Evolutionary conservation across 2,329 filamentous ascomycete species (phyloP).

Genomic region (Emydomyces testavorans): DNA sequence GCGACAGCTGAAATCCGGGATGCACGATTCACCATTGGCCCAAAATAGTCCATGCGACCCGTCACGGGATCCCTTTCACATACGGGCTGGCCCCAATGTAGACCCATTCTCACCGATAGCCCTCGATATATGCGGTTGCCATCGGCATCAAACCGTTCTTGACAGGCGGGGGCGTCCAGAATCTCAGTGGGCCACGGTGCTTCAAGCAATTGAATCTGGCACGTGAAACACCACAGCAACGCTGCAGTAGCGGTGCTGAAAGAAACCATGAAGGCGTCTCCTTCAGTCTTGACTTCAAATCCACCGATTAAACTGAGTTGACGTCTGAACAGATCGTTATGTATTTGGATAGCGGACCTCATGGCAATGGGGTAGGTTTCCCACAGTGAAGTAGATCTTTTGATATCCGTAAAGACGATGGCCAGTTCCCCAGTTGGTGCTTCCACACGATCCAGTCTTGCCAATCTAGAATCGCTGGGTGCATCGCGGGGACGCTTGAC

Average conservation of each 20-base stretch:
- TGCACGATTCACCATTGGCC: conserved; percentile 96
- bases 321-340: conserved; percentile 92
- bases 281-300: conserved; percentile 99
- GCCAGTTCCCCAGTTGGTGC: conserved; percentile 82
- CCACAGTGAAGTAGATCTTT: conserved; percentile 93
- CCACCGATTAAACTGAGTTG: conserved; percentile 88
- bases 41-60: conserved; percentile 97
- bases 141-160: conserved; percentile 70
- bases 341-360: conserved; percentile 90
- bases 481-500: conserved; percentile 48
- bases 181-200: conserved; percentile 91
- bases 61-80: conserved; percentile 94
- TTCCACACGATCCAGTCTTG: conserved; percentile 80
- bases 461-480: conserved; percentile 72
- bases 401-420: conserved; percentile 97
- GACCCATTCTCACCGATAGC: conserved; percentile 91
- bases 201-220: conserved; percentile 76
- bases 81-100: conserved; percentile 89
- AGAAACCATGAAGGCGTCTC: conserved; percentile 98
- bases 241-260: conserved; percentile 94
- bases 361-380: conserved; percentile 91
- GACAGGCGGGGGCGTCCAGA: conserved; percentile 71
- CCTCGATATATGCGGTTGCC: conserved; percentile 85
- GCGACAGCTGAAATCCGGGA: conserved; percentile 88
- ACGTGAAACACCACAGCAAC: conserved; percentile 89